A percentile compares a stretch with the other conserved stretches of the same genome.
Conservation (phyloP, 2,329 filamentous ascomycete species). For the Canariomyces notabilis region DNA sequence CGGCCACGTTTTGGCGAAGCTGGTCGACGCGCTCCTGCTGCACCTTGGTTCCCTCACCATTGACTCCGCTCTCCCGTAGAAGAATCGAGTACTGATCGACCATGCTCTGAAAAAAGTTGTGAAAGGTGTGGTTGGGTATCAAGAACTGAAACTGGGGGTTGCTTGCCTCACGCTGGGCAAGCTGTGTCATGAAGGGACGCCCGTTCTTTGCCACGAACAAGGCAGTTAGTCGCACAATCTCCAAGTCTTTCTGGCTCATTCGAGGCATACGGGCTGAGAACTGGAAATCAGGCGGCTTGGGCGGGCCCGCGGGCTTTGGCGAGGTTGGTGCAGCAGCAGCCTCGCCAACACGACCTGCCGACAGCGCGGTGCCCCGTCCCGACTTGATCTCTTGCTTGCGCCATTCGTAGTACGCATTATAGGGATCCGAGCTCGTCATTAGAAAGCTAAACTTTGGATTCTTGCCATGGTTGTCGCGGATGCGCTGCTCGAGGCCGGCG, state of each 20-base stretch:
- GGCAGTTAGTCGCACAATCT: slow-evolving; percentile 70
- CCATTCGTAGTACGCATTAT: slow-evolving; percentile 87
- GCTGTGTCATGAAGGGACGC: slow-evolving; percentile 80
- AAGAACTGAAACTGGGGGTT: slow-evolving; percentile 97
- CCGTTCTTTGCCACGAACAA: slow-evolving; percentile 92
- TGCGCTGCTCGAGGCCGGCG: slow-evolving; percentile 69
- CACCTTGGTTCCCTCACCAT: slow-evolving; percentile 61
- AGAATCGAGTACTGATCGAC: slow-evolving; percentile 91
- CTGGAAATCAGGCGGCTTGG: slow-evolving; percentile 78
- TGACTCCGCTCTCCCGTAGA: slow-evolving; percentile 61
- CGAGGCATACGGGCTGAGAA: slow-evolving; percentile 97
- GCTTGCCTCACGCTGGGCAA: slow-evolving; percentile 81
- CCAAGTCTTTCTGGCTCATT: slow-evolving; percentile 89
- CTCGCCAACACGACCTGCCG: slow-evolving; percentile 69
- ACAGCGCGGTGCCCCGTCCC: slow-evolving; percentile 73
- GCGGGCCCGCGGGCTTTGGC: slow-evolving; percentile 73
- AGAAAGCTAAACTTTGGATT: slow-evolving; percentile 94
- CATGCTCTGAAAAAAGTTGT: slow-evolving; percentile 89
- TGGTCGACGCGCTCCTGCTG: slow-evolving; percentile 68
- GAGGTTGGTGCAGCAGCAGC: slow-evolving; percentile 45
- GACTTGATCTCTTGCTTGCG: slow-evolving; percentile 78
- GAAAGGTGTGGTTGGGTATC: slow-evolving; percentile 88
- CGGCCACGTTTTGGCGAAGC: slow-evolving; percentile 66
- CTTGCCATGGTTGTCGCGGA: slow-evolving; percentile 75
- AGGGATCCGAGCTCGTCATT: slow-evolving; percentile 73